phyloP scores from a whole-genome alignment of 257 asterid species.

The Plantago major region DNA sequence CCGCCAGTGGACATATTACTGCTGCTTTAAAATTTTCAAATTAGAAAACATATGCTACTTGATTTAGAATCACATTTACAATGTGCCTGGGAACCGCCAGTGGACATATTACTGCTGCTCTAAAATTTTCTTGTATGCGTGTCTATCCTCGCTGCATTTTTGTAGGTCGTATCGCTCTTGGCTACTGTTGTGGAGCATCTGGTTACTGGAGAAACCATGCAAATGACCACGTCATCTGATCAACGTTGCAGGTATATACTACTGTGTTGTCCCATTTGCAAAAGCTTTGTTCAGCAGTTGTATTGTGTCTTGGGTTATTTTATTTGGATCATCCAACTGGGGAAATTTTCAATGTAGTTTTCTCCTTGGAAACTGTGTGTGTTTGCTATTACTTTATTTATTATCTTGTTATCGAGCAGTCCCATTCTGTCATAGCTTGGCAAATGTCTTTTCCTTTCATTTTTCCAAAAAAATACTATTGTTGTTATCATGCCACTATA shows the following conservation, averaged over 20 bases:
- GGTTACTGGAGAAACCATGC: constrained; percentile 99
- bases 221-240: constrained; percentile 77
- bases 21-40: no score
- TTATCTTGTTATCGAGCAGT: neutral
- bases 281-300: neutral
- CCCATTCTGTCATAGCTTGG: neutral
- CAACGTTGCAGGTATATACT: constrained; percentile 77
- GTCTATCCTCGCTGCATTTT: neutral
- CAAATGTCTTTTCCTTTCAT: no score
- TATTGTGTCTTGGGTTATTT: neutral
- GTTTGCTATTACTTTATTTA: neutral
- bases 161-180: constrained; percentile 83
- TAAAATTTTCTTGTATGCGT: no score
- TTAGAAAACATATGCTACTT: constrained; percentile 1
- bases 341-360: no score
- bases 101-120: no score
- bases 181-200: constrained; percentile 91
- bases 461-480: no score
- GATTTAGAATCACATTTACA: constrained; percentile 2
- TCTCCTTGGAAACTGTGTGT: no score
- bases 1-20: no score
- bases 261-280: constrained; percentile 3
- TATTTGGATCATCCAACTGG: no score
- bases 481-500: no score
- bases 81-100: neutral